Conservation (phyloP, 345 rosid species). For the Heritiera littoralis region DNA sequence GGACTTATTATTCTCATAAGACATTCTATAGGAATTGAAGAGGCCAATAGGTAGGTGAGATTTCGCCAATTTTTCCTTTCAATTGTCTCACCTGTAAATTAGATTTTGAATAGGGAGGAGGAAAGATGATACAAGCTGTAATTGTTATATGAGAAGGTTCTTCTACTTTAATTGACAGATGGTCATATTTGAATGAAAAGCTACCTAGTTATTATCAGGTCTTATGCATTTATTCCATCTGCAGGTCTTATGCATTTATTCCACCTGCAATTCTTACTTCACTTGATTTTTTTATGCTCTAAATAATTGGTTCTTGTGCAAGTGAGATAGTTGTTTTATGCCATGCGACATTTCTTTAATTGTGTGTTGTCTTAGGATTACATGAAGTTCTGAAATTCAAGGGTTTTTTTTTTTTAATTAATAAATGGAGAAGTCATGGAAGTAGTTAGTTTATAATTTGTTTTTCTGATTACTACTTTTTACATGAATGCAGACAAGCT, state of each 20-base stretch:
- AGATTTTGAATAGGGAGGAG: constrained; percentile 37
- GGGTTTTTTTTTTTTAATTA: too few relatives aligned
- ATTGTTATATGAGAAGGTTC: constrained; percentile 26
- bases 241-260: neutral
- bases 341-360: too few relatives aligned
- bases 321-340: neutral
- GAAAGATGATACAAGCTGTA: constrained; percentile 30
- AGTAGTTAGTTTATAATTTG: too few relatives aligned
- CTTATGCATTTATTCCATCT: neutral
- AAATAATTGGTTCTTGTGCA: neutral
- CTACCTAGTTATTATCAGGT: neutral
- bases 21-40: constrained; percentile 32
- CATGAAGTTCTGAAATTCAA: too few relatives aligned
- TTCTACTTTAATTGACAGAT: neutral
- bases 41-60: constrained; percentile 36
- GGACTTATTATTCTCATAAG: constrained; percentile 27
- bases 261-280: too few relatives aligned
- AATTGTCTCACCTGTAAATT: constrained; percentile 48
- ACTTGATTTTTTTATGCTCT: neutral
- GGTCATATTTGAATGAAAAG: constrained; percentile 2
- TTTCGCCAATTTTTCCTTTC: constrained; percentile 32
- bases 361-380: too few relatives aligned
- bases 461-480: too few relatives aligned
- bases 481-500: too few relatives aligned
- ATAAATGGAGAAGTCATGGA: too few relatives aligned